Evolutionary conservation across 257 asterid genomes (phyloP).

Genomic region (Ligustrum vulgare): DNA sequence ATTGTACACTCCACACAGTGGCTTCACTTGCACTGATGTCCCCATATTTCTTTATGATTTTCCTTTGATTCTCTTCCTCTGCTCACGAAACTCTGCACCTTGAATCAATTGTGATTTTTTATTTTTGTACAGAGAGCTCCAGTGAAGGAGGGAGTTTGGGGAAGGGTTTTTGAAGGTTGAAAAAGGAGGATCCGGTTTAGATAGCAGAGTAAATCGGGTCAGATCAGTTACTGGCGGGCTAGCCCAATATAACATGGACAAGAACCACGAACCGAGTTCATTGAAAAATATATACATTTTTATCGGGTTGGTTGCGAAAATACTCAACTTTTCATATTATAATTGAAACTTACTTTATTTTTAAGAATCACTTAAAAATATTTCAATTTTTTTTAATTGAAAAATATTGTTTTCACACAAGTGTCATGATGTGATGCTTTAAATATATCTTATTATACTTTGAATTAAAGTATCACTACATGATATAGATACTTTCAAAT

Average conservation of each 20-base stretch:
- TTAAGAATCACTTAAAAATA: too few relatives aligned
- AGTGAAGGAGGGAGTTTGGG: slow-evolving; percentile 7
- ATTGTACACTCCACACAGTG: slow-evolving; percentile 88
- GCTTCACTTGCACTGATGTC: slow-evolving; percentile 96
- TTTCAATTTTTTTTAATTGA: too few relatives aligned
- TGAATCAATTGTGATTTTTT: background rate
- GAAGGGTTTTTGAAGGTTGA: slow-evolving; percentile 18
- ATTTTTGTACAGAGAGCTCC: slow-evolving; percentile 26
- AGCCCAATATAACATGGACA: background rate
- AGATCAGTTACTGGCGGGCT: background rate
- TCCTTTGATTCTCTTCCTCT: background rate
- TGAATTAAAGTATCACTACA: too few relatives aligned
- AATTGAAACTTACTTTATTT: too few relatives aligned
- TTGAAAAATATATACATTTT: background rate
- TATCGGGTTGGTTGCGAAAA: too few relatives aligned
- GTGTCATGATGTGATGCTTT: too few relatives aligned
- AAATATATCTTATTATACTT: too few relatives aligned
- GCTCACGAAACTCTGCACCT: background rate
- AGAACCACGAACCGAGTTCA: background rate
- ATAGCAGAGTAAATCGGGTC: background rate
- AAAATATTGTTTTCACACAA: too few relatives aligned
- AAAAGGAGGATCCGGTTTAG: background rate
- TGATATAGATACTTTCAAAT: too few relatives aligned
- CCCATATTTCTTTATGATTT: slow-evolving; percentile 52
- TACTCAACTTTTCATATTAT: too few relatives aligned